Conservation (phyloP, 176 grass and related monocot species). For the Metroxylon sagu region DNA sequence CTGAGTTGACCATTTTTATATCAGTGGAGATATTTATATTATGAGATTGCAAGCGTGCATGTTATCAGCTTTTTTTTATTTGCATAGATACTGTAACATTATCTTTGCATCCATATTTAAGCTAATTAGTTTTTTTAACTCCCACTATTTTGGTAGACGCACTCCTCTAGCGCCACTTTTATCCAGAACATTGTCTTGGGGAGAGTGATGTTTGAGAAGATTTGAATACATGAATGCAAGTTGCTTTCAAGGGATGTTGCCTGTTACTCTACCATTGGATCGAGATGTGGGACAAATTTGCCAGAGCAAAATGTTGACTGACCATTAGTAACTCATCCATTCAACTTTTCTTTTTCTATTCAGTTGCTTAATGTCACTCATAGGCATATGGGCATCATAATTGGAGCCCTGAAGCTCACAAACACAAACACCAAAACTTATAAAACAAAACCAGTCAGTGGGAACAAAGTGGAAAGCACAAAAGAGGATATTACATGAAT, state of each 20-base stretch:
- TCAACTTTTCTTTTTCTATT: conserved; percentile 1
- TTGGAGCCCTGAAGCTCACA: conserved; percentile 32
- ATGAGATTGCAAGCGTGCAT: conserved; percentile 13
- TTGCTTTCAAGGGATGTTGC: conserved; percentile 43
- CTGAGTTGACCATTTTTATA: conserved; percentile 22
- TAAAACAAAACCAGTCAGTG: conserved; percentile 18
- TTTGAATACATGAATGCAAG: conserved; percentile 5
- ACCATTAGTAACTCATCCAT: conserved; percentile 14
- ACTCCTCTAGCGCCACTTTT: conserved; percentile 21
- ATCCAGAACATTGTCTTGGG: conserved; percentile 7
- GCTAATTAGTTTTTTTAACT: conserved; percentile 7
- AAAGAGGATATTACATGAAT: conserved; percentile 31
- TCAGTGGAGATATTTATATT: too few species aligned
- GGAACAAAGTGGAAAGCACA: conserved; percentile 38
- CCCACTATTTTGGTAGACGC: background rate
- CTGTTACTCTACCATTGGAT: background rate
- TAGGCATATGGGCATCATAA: conserved; percentile 9
- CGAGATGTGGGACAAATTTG: conserved; percentile 28
- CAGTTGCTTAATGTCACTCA: too few species aligned
- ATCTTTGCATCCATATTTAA: conserved; percentile 20
- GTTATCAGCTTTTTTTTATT: conserved; percentile 17
- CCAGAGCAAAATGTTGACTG: conserved; percentile 37
- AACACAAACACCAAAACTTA: conserved; percentile 30
- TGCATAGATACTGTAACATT: background rate
- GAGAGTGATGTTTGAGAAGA: conserved; percentile 14